Evolutionary conservation across 306 rosid genomes (phyloP).

Genomic region (Quercus parvula): DNA sequence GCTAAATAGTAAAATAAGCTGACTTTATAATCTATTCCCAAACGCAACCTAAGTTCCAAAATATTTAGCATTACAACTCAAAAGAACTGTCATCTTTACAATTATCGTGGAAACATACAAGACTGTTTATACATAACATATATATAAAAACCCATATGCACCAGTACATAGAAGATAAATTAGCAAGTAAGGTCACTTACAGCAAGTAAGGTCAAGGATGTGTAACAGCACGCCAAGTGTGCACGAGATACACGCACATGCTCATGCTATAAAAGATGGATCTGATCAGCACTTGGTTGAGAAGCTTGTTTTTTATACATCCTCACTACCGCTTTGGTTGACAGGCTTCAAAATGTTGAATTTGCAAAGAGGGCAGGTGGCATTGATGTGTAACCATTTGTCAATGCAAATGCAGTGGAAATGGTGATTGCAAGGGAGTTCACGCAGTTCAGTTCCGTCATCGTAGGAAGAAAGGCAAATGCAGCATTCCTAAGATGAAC

Average conservation of each 20-base stretch:
- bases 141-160: conserved; percentile 10
- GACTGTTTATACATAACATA: neutral
- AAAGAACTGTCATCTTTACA: neutral
- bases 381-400: conserved; percentile 78
- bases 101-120: conserved; percentile 4
- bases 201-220: neutral
- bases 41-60: neutral
- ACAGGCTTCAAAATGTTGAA: conserved; percentile 54
- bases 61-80: neutral
- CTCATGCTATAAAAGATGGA: neutral
- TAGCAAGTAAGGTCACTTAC: neutral
- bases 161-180: neutral
- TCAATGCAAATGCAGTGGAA: conserved; percentile 85
- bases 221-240: neutral
- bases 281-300: neutral
- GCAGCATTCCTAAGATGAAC: conserved; percentile 69
- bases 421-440: conserved; percentile 85
- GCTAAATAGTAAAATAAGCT: no score
- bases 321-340: conserved; percentile 24
- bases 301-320: conserved; percentile 21
- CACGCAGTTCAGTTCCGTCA: conserved; percentile 61
- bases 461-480: conserved; percentile 75
- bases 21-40: no score
- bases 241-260: neutral
- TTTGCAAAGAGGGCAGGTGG: conserved; percentile 93